Evolutionary conservation across 371 early-diverging fungal genomes (phyloP).

Genomic region (Mucor plumbeus): DNA sequence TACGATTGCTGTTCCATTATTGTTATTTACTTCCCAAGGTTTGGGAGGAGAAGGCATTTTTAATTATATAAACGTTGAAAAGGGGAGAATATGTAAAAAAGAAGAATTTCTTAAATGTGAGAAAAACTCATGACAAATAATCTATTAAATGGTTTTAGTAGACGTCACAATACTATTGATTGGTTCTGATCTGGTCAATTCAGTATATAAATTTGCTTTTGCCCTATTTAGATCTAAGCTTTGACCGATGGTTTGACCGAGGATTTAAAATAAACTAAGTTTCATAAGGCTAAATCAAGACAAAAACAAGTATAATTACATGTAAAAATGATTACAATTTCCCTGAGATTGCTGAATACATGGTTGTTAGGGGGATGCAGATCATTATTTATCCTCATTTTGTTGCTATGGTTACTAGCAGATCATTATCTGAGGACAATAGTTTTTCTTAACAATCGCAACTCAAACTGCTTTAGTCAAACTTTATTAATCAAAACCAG

Average conservation of each 20-base stretch:
- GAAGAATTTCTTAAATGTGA: background rate
- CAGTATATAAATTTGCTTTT: background rate
- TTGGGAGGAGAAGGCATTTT: conserved; percentile 78
- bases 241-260: background rate
- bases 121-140: conserved; percentile 23
- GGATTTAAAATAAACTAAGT: background rate
- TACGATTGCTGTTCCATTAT: conserved; percentile 15
- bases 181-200: conserved; percentile 7
- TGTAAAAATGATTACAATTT: too few species aligned
- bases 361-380: too few species aligned
- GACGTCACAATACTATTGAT: conserved; percentile 14
- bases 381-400: too few species aligned
- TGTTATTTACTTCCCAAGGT: conserved; percentile 80
- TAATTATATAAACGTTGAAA: background rate
- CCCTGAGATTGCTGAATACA: too few species aligned
- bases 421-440: too few species aligned
- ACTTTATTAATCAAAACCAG: too few species aligned
- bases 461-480: too few species aligned
- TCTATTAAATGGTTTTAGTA: background rate
- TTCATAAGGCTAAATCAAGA: too few species aligned
- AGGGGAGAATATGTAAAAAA: background rate
- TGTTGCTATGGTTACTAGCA: too few species aligned
- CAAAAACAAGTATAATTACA: too few species aligned
- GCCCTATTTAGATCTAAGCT: background rate
- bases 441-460: too few species aligned